Conservation (phyloP, 2,329 filamentous ascomycete species). For the Phialophora chinensis region DNA sequence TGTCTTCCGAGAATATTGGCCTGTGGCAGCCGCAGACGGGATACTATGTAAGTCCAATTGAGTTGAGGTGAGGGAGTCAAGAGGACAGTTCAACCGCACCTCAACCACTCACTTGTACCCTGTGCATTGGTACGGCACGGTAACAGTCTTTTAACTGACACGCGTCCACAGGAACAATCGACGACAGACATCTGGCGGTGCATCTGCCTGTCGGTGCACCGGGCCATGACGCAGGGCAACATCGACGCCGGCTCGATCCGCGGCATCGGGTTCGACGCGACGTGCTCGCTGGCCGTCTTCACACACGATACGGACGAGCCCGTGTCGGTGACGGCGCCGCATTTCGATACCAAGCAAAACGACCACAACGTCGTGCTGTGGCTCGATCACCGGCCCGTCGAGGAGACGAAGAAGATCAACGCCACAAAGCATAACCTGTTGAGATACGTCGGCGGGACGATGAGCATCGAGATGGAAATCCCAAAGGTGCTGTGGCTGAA, state of each 20-base stretch:
- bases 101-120: too few relatives aligned
- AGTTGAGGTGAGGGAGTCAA: too few relatives aligned
- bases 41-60: slow-evolving; percentile 66
- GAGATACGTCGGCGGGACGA: slow-evolving; percentile 94
- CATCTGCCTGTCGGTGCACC: slow-evolving; percentile 86
- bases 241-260: slow-evolving; percentile 77
- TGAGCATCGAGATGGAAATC: slow-evolving; percentile 99
- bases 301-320: slow-evolving; percentile 87
- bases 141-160: neutral
- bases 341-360: slow-evolving; percentile 78
- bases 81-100: neutral
- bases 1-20: slow-evolving; percentile 77
- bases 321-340: slow-evolving; percentile 84
- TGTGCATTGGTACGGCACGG: too few relatives aligned
- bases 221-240: slow-evolving; percentile 79
- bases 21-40: slow-evolving; percentile 78
- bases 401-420: slow-evolving; percentile 93
- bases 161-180: slow-evolving; percentile 79
- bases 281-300: slow-evolving; percentile 96
- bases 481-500: slow-evolving; percentile 98
- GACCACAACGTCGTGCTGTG: slow-evolving; percentile 96
- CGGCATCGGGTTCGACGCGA: slow-evolving; percentile 96
- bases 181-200: slow-evolving; percentile 96
- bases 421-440: slow-evolving; percentile 88
- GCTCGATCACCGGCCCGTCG: slow-evolving; percentile 91